Conservation (phyloP, 2,329 filamentous ascomycete species). For the Colletotrichum endophyticum region DNA sequence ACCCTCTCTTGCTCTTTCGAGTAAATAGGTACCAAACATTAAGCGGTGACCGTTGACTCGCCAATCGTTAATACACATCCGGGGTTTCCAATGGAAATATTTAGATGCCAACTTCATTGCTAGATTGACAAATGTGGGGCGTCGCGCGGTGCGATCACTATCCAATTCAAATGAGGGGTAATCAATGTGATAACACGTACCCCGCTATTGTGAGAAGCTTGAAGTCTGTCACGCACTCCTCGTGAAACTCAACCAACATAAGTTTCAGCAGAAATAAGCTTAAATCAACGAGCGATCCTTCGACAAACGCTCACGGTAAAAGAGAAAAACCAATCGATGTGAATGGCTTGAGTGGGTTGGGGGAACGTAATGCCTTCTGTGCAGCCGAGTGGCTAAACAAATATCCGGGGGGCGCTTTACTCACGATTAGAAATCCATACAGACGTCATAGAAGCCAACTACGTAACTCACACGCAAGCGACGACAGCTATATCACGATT, state of each 20-base stretch:
- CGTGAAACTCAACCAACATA: background rate
- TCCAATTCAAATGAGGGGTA: background rate
- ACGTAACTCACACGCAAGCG: background rate
- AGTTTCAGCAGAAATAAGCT: background rate
- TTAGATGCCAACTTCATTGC: background rate
- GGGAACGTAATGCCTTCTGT: background rate
- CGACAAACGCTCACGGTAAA: background rate
- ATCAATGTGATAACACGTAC: no score
- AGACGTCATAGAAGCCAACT: background rate
- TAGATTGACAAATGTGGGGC: background rate
- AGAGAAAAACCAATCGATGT: background rate
- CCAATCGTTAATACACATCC: background rate
- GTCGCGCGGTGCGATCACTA: background rate
- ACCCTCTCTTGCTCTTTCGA: background rate
- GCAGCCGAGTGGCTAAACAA: background rate
- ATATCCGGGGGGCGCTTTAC: background rate
- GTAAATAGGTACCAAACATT: background rate
- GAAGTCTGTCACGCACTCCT: background rate
- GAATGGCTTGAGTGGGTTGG: background rate
- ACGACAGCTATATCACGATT: background rate
- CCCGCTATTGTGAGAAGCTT: background rate
- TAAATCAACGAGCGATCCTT: background rate
- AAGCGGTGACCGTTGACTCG: background rate
- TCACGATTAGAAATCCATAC: background rate
- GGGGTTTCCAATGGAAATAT: background rate